Percentiles rank a stretch among this genome's conserved stretches.
Evolutionary conservation across 208 protist genomes (phyloP).

Genomic region (Trypanosoma cruzi): DNA sequence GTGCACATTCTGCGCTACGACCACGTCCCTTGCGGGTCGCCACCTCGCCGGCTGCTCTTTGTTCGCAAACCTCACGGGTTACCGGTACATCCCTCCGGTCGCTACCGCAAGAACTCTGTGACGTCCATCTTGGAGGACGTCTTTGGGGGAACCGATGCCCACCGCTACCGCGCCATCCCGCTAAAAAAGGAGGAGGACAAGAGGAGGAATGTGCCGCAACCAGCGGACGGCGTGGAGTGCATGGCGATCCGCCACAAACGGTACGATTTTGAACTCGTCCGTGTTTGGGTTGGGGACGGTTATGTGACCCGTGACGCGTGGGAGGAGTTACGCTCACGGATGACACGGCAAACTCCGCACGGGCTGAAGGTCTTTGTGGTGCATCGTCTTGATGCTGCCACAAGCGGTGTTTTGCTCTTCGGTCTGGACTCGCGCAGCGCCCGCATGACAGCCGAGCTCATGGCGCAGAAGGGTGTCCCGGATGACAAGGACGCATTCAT

Average conservation of each 20-base stretch:
- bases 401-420: slow-evolving; percentile 88
- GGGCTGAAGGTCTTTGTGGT: slow-evolving; percentile 49
- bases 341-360: neutral
- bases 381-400: slow-evolving; percentile 85
- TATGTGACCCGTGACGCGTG: slow-evolving; percentile 47
- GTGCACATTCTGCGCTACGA: slow-evolving; percentile 61
- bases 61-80: slow-evolving; percentile 71
- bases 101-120: slow-evolving; percentile 93
- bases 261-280: slow-evolving; percentile 70
- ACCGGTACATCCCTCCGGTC: slow-evolving; percentile 90
- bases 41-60: slow-evolving; percentile 44
- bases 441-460: slow-evolving; percentile 37
- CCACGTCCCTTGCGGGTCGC: slow-evolving; percentile 1
- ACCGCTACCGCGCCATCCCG: slow-evolving; percentile 32
- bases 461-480: slow-evolving; percentile 43
- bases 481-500: neutral
- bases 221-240: slow-evolving; percentile 23
- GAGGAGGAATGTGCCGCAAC: neutral
- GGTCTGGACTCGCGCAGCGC: slow-evolving; percentile 54
- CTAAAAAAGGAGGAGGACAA: slow-evolving; percentile 1
- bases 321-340: slow-evolving; percentile 27
- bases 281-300: slow-evolving; percentile 40
- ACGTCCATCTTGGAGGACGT: slow-evolving; percentile 89
- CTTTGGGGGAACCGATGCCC: slow-evolving; percentile 63
- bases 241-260: slow-evolving; percentile 47